Evolutionary conservation across 1,284 basidiomycete genomes (phyloP), one percentile per base, ranked within the genome.

Genomic region (Neonothopanus nambi): DNA sequence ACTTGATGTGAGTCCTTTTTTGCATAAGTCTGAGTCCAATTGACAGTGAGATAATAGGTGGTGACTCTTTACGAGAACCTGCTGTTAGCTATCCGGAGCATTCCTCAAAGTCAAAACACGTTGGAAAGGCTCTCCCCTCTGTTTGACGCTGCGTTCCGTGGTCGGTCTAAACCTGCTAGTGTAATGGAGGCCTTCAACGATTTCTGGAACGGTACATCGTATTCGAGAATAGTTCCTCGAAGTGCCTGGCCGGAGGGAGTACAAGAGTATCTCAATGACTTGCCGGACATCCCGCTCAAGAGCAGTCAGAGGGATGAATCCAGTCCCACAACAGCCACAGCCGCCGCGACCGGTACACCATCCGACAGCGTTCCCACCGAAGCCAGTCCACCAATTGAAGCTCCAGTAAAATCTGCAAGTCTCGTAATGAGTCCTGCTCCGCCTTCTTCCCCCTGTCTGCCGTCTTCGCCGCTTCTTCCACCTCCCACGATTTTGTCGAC

Each of bases 1-100:
- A 5, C 24, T 45, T 57, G 84, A 88, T 62, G 84, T 85, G 61
- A 46, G 78, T 70, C 30, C 20, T 30, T 2, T 57, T 45, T 48
- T 20, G 54, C 9, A 52, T 37, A 41, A 8, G 11, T 12, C 21
- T 24, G 33, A 46, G n/a, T 41, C 45, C 3, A 60, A 33, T 9
- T 33, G 30, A 33, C 30, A 33, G 8, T 13, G 13, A 33, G 30
- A 33, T 33, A 5, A 11, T 33, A 85, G 82, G 71, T 85, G 52
- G 61, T 84, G 6, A 75, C 79, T 1, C 61, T 88, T 44, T 89
- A 87, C 59, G 77, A 87, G 61, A 80, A 76, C 30, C 21, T 48
- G 5, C 65, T 77, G 30, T 62, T 87, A 42, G 69, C 72, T 51
- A 70, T 85, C 28, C 78, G 75, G 57, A 68, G 70, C 3, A 66